A percentile compares a stretch with the other conserved stretches of the same genome.
These are phyloP conservation scores for Clonostachys rosea DNA, from an alignment of 2,329 filamentous ascomycete species.

Conservation along the genomic window DNA sequence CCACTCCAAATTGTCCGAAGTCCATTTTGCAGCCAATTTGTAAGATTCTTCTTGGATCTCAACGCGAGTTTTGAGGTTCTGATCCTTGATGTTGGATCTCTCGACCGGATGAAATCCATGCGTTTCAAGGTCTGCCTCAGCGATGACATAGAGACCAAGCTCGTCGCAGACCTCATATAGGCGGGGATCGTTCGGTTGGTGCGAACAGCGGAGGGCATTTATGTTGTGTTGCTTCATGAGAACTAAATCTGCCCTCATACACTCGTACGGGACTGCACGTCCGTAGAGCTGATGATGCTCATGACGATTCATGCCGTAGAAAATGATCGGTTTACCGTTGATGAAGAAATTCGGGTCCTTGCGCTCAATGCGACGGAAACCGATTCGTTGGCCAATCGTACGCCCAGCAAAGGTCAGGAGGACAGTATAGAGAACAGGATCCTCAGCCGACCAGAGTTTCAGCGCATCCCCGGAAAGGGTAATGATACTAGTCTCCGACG, in stretches of 20 bases:
- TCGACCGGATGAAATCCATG: slow-evolving; percentile 48
- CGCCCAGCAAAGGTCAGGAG: slow-evolving; percentile 23
- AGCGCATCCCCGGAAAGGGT: slow-evolving; percentile 1
- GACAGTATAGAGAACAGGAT: slow-evolving; percentile 55
- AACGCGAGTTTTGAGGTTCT: slow-evolving; percentile 10
- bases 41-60: slow-evolving; percentile 41
- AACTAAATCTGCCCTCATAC: slow-evolving; percentile 41
- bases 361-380: slow-evolving; percentile 60
- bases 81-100: slow-evolving; percentile 8
- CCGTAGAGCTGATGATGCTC: slow-evolving; percentile 63
- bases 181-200: slow-evolving; percentile 60
- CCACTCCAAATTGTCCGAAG: slow-evolving; percentile 58
- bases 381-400: slow-evolving; percentile 48
- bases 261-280: slow-evolving; percentile 49
- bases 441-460: slow-evolving; percentile 60
- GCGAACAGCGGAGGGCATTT: slow-evolving; percentile 65
- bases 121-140: slow-evolving; percentile 46
- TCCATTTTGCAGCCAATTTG: slow-evolving; percentile 33
- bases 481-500: slow-evolving; percentile 5
- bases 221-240: slow-evolving; percentile 69
- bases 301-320: slow-evolving; percentile 67
- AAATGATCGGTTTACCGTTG: slow-evolving; percentile 59
- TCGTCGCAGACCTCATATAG: slow-evolving; percentile 59
- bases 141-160: slow-evolving; percentile 58
- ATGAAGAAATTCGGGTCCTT: slow-evolving; percentile 57